Base-by-base conservation (phyloP, 2,329 filamentous ascomycete genomes). In the Nemania bipapillata region DNA sequence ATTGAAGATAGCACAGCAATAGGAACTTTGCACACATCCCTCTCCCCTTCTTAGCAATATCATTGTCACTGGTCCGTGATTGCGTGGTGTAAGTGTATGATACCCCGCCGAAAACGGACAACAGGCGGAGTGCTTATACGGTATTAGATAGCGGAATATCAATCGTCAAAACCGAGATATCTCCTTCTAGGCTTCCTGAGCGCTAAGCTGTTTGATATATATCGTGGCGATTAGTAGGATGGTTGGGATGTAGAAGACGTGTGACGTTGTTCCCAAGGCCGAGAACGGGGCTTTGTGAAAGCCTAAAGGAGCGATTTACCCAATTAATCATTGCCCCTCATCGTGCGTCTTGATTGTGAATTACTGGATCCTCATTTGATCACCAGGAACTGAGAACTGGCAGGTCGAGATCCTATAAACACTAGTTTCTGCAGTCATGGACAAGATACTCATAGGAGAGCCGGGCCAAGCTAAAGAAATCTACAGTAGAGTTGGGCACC, bases 41-140 rank as follows among this genome's bases (percentile, higher is more conserved):
- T 9, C 2, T 28, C 6, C 20, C 45, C 5, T 28, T 47, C 32
- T 40, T 35, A 20, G 24, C n/a, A 15, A 52, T 17, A 40, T 12
- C 42, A n/a, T 24, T 32, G 42, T 59, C 35, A 35, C 15, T 20
- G 22, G 35, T 8, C n/a, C 20, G n/a, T 8, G 24, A 30, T 37
- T 7, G 42, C 20, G 4, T 53, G 37, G 37, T 47, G 32, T 28
- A 20, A 37, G n/a, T 8, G 4, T 20, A 49, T 35, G 64, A 54
- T 70, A 68, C 28, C 55, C 68, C 49, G 66, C 71, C 72, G 71
- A 74, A 60, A 75, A 74, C 73, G 72, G 70, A 68, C 20, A 32
- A 54, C 55, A 28, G 22, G 47, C 47, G 22, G 47, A 28, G 47
- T 42, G 52, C 37, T 50, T 5, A 62, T 63, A 67, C 35, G 49